Conservation (phyloP, 805 yeast genomes). For the Nematodospora valgi region DNA sequence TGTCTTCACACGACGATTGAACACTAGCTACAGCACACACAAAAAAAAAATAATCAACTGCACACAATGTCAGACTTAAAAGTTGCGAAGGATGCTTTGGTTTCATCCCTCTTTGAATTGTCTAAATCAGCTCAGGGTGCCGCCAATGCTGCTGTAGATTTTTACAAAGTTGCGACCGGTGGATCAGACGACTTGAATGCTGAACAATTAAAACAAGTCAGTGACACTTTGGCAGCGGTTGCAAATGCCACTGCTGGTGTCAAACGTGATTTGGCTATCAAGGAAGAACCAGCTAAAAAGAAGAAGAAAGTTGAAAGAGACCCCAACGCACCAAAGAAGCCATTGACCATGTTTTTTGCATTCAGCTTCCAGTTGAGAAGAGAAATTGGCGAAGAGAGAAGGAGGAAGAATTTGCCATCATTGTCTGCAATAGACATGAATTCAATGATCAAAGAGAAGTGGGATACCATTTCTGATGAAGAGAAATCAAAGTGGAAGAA, state of each 20-base stretch:
- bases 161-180: constrained; percentile 52
- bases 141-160: constrained; percentile 74
- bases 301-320: constrained; percentile 56
- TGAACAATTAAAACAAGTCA: constrained; percentile 35
- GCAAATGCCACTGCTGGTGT: constrained; percentile 20
- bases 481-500: constrained; percentile 73
- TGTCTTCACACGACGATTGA: no score
- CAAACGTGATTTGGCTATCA: constrained; percentile 8
- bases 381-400: constrained; percentile 65
- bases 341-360: constrained; percentile 79
- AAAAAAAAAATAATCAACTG: not conserved
- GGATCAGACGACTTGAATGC: constrained; percentile 42
- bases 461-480: constrained; percentile 69
- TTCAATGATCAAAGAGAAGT: constrained; percentile 70
- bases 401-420: constrained; percentile 52
- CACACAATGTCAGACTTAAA: constrained; percentile 17
- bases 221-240: constrained; percentile 34
- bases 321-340: constrained; percentile 95
- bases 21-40: no score
- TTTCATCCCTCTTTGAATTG: constrained; percentile 75
- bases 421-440: constrained; percentile 76
- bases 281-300: constrained; percentile 24
- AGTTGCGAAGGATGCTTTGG: constrained; percentile 32
- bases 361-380: constrained; percentile 75
- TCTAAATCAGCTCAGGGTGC: constrained; percentile 86